Conservation (phyloP, 495 filamentous ascomycete species). For the Penicillium herquei region DNA sequence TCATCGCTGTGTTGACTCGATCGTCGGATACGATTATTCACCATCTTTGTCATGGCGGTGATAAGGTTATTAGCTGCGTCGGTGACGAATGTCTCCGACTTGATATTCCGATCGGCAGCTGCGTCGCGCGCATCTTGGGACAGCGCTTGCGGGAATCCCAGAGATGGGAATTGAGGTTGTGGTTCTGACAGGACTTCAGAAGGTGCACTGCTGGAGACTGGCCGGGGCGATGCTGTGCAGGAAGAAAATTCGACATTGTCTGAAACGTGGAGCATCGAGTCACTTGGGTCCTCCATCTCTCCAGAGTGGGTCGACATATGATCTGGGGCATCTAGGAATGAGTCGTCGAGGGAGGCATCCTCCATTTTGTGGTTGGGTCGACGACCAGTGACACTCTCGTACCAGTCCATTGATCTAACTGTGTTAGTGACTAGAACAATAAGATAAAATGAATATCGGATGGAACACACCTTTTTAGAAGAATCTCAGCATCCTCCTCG, state of each 20-base stretch:
- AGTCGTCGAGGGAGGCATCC: conserved; percentile 11
- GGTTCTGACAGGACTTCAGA: neutral
- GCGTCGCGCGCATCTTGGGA: neutral
- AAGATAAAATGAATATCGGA: neutral
- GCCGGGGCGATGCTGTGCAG: conserved; percentile 1
- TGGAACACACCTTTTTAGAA: conserved; percentile 52
- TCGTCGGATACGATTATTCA: conserved; percentile 29
- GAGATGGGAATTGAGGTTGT: conserved; percentile 4
- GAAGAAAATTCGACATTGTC: conserved; percentile 7
- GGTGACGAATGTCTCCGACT: conserved; percentile 26
- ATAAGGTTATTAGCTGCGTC: conserved; percentile 37
- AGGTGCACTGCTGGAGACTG: neutral
- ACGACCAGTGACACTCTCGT: conserved; percentile 23
- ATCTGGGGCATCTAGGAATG: conserved; percentile 7
- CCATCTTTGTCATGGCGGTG: conserved; percentile 38
- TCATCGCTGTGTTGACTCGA: conserved; percentile 29
- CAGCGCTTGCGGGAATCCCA: neutral
- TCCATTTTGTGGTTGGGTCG: conserved; percentile 5
- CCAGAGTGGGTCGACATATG: conserved; percentile 13
- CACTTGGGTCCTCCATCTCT: conserved; percentile 12
- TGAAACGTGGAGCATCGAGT: neutral
- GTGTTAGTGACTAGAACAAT: no score
- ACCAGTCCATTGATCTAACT: conserved; percentile 41
- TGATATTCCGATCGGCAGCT: conserved; percentile 7
- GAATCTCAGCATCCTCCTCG: conserved; percentile 49